These are phyloP conservation scores for Mortierella polycephala DNA, from an alignment of 371 early-diverging fungal genomes.

Conservation along the genomic window DNA sequence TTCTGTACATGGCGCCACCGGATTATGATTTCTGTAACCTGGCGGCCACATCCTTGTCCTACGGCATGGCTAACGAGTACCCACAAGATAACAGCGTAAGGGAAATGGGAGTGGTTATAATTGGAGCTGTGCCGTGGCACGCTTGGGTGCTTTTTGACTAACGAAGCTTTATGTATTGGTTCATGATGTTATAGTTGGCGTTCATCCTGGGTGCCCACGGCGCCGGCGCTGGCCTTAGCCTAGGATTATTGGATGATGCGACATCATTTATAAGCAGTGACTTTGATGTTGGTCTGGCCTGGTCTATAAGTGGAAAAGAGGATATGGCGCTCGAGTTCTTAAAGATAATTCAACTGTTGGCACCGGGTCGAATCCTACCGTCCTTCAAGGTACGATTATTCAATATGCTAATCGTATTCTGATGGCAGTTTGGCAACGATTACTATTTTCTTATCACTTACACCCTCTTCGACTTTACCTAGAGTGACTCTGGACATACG, in stretches of 20 bases:
- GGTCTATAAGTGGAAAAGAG: slow-evolving; percentile 20
- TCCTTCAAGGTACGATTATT: slow-evolving; percentile 26
- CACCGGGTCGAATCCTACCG: slow-evolving; percentile 39
- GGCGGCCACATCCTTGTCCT: slow-evolving; percentile 47
- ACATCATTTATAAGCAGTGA: slow-evolving; percentile 24
- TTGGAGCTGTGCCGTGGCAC: background rate
- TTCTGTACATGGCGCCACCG: slow-evolving; percentile 50
- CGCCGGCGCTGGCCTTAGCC: slow-evolving; percentile 15
- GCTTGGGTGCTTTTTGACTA: background rate
- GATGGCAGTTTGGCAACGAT: background rate
- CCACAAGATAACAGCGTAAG: slow-evolving; percentile 47
- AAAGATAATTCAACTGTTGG: slow-evolving; percentile 30
- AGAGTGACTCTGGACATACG: slow-evolving; percentile 46
- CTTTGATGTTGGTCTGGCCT: slow-evolving; percentile 29
- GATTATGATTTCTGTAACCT: slow-evolving; percentile 49
- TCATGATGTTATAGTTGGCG: slow-evolving; percentile 19
- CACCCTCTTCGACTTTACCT: background rate
- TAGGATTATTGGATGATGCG: slow-evolving; percentile 16
- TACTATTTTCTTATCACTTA: background rate
- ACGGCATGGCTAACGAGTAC: slow-evolving; percentile 49
- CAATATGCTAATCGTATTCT: background rate
- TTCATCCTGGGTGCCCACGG: slow-evolving; percentile 38
- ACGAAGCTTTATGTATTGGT: no score
- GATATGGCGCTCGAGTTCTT: slow-evolving; percentile 45
- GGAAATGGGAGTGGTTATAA: background rate